A percentile compares a stretch with the other conserved stretches of the same genome.
These are phyloP conservation scores for Aegilops umbellulata DNA, from an alignment of 176 grass and related monocot species.

Conservation along the genomic window DNA sequence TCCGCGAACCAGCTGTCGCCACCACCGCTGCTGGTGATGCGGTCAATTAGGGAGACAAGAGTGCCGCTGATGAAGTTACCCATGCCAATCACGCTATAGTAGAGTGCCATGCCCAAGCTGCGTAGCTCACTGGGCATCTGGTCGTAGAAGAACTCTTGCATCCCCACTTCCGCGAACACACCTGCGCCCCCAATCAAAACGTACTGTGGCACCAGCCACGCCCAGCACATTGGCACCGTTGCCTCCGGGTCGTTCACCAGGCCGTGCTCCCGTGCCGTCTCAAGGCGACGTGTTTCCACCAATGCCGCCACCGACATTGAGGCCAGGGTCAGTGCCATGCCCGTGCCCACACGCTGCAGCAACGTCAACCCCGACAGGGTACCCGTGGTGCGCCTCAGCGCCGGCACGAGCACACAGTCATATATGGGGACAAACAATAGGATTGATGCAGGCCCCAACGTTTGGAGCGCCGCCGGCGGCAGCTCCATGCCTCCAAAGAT, in stretches of 20 bases:
- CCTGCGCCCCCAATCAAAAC: neutral
- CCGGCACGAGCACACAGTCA: conserved; percentile 16
- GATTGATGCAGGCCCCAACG: conserved; percentile 18
- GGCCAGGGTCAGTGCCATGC: conserved; percentile 18
- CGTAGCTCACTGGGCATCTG: neutral
- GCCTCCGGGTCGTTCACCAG: conserved; percentile 25
- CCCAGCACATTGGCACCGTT: conserved; percentile 37
- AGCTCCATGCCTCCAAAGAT: neutral
- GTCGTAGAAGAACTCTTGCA: neutral
- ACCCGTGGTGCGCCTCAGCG: neutral
- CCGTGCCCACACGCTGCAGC: conserved; percentile 37
- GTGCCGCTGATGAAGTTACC: neutral
- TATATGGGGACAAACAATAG: conserved; percentile 41
- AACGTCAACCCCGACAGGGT: conserved; percentile 25
- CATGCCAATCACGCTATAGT: neutral
- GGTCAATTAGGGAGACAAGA: neutral
- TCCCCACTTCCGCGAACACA: neutral
- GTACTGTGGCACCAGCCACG: conserved; percentile 29
- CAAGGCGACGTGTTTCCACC: conserved; percentile 32
- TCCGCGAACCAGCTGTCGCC: conserved; percentile 42
- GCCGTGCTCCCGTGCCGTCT: neutral
- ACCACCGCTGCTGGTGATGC: neutral
- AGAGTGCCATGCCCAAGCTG: neutral
- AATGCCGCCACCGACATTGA: neutral
- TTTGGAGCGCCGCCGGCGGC: conserved; percentile 30